Evolutionary conservation across 306 rosid species (phyloP).

Genomic region (Lathyrus sativus): DNA sequence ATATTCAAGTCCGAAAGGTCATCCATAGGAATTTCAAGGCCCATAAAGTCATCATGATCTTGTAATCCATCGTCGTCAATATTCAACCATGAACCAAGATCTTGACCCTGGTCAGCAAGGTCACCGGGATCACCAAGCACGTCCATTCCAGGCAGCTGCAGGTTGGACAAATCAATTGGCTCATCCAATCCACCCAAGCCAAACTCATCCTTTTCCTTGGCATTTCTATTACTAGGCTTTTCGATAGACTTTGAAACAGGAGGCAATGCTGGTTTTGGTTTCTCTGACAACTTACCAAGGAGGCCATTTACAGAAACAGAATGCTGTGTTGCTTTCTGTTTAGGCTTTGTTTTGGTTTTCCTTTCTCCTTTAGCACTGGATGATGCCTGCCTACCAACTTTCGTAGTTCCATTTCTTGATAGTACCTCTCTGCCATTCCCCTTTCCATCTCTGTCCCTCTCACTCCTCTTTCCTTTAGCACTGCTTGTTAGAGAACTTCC

Average conservation of each 20-base stretch:
- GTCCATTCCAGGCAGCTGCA: slow-evolving; percentile 92
- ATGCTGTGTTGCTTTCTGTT: slow-evolving; percentile 88
- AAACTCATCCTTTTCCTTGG: slow-evolving; percentile 67
- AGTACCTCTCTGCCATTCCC: slow-evolving; percentile 82
- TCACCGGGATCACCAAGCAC: slow-evolving; percentile 82
- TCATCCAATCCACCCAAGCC: slow-evolving; percentile 73
- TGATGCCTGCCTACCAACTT: slow-evolving; percentile 80
- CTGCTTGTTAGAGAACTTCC: slow-evolving; percentile 77
- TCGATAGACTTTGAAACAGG: slow-evolving; percentile 68
- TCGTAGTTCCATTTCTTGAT: slow-evolving; percentile 84
- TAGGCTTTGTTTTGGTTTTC: slow-evolving; percentile 92
- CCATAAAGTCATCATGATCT: slow-evolving; percentile 95
- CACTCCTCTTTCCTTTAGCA: slow-evolving; percentile 98
- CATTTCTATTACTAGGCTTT: slow-evolving; percentile 50
- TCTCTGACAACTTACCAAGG: slow-evolving; percentile 80
- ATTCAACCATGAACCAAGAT: slow-evolving; percentile 96
- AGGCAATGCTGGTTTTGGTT: slow-evolving; percentile 67
- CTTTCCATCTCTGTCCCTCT: slow-evolving; percentile 98
- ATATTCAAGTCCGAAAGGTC: slow-evolving; percentile 96
- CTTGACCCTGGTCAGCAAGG: slow-evolving; percentile 82
- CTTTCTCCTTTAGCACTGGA: slow-evolving; percentile 83
- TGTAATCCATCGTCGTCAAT: slow-evolving; percentile 88
- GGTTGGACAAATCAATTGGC: slow-evolving; percentile 82
- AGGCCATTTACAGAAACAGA: slow-evolving; percentile 96
- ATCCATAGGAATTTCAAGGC: slow-evolving; percentile 99